A percentile compares a stretch with the other conserved stretches of the same genome.
Evolutionary conservation across 352 stramenopile genomes (phyloP).

Genomic region (Globisporangium sylvaticum): DNA sequence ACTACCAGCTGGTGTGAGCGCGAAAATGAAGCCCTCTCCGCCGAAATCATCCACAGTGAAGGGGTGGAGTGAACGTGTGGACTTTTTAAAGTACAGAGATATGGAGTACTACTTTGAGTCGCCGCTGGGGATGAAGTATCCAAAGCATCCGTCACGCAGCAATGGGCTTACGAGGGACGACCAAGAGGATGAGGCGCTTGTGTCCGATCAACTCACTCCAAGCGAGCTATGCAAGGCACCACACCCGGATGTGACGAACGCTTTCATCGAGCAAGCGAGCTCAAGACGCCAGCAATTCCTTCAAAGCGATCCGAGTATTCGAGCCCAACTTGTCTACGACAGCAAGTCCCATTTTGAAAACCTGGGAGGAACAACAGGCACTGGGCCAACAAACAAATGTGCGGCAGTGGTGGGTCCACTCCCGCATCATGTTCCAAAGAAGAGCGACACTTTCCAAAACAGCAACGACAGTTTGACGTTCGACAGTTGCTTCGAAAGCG

Average conservation of each 20-base stretch:
- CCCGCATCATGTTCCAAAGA: constrained; percentile 39
- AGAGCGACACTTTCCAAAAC: constrained; percentile 19
- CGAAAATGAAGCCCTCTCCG: not conserved
- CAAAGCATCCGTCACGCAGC: constrained; percentile 26
- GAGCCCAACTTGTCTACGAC: constrained; percentile 57
- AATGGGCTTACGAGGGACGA: not conserved
- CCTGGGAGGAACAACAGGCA: not conserved
- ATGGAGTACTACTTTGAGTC: constrained; percentile 16
- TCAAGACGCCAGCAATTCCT: constrained; percentile 31
- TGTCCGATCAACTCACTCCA: constrained; percentile 13
- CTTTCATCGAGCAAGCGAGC: constrained; percentile 28
- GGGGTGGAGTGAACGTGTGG: constrained; percentile 2
- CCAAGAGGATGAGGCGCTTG: not conserved
- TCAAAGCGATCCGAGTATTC: constrained; percentile 22
- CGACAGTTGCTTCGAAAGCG: constrained; percentile 91
- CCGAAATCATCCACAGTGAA: constrained; percentile 8
- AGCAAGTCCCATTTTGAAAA: constrained; percentile 23
- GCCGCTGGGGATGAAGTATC: constrained; percentile 8
- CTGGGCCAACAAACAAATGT: constrained; percentile 6
- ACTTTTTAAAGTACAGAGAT: constrained; percentile 12
- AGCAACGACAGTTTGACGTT: constrained; percentile 66
- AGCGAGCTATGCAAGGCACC: constrained; percentile 20
- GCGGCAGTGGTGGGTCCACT: not conserved
- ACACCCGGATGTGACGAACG: constrained; percentile 10
- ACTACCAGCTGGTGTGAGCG: not conserved